phyloP scores from a whole-genome alignment of 805 yeast species.

The Barnettozyma siamensis region DNA sequence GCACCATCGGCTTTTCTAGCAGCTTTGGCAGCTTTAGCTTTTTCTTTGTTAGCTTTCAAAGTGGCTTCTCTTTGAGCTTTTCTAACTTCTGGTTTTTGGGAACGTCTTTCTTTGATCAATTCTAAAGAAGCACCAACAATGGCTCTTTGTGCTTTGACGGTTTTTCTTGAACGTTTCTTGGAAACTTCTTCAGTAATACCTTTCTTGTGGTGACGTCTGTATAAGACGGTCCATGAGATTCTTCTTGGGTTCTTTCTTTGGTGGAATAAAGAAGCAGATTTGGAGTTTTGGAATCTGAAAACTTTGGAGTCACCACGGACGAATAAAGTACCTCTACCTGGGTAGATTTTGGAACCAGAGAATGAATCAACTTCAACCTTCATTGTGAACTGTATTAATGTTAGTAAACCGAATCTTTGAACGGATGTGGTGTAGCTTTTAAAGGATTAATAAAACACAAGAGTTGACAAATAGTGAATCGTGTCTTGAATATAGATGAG shows the following conservation, averaged over 20 bases:
- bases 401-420: conserved; percentile 12
- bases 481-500: too few species aligned
- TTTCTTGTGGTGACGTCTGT: conserved; percentile 99
- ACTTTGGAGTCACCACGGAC: conserved; percentile 99
- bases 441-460: neutral
- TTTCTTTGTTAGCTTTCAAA: conserved; percentile 74
- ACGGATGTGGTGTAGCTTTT: neutral
- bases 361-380: conserved; percentile 99
- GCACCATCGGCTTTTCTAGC: conserved; percentile 94
- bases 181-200: conserved; percentile 98
- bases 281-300: conserved; percentile 98
- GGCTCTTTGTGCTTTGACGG: conserved; percentile 98
- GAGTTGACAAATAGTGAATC: neutral
- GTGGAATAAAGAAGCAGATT: conserved; percentile 95
- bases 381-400: conserved; percentile 45
- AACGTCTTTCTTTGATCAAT: conserved; percentile 96
- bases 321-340: conserved; percentile 99
- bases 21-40: conserved; percentile 88
- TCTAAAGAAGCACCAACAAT: conserved; percentile 99
- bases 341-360: conserved; percentile 99
- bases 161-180: conserved; percentile 95
- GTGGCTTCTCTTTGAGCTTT: conserved; percentile 95
- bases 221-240: conserved; percentile 98
- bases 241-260: conserved; percentile 99
- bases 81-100: conserved; percentile 94